phyloP scores from a whole-genome alignment of 164 flowering plant genomes.

The Chimonanthus salicifolius region DNA sequence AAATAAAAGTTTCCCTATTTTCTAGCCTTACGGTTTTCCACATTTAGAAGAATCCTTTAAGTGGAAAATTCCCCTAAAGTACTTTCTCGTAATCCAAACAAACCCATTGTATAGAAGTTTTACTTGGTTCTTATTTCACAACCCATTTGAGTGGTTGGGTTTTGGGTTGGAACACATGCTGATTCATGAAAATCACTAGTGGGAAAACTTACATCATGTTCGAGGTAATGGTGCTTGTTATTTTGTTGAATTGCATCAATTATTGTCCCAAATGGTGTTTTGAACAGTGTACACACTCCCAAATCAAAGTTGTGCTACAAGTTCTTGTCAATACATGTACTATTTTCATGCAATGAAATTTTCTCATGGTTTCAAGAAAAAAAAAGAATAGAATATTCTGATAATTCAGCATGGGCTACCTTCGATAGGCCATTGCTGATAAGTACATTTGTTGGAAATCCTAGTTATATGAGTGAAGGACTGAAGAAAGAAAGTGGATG shows the following conservation, averaged over 20 bases:
- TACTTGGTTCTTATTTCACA: neutral
- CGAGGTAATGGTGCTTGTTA: neutral
- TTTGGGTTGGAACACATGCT: neutral
- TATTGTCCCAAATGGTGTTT: neutral
- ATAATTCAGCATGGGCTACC: neutral
- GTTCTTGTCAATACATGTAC: too few relatives aligned
- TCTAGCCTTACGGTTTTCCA: too few relatives aligned
- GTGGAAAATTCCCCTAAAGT: too few relatives aligned
- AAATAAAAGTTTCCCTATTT: too few relatives aligned
- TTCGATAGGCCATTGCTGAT: neutral
- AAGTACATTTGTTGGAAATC: neutral
- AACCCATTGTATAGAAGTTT: too few relatives aligned
- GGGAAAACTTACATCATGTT: neutral
- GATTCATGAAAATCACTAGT: neutral
- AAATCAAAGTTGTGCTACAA: neutral
- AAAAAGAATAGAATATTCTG: too few relatives aligned
- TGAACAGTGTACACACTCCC: neutral
- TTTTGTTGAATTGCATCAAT: neutral
- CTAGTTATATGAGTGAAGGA: neutral
- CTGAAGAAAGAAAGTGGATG: neutral
- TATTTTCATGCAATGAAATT: too few relatives aligned
- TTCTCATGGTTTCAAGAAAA: too few relatives aligned
- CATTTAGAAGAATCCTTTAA: too few relatives aligned
- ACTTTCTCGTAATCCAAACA: too few relatives aligned
- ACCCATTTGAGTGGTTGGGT: neutral